phyloP scores from a whole-genome alignment of 495 filamentous ascomycete genomes.

The Xylaria sp. region DNA sequence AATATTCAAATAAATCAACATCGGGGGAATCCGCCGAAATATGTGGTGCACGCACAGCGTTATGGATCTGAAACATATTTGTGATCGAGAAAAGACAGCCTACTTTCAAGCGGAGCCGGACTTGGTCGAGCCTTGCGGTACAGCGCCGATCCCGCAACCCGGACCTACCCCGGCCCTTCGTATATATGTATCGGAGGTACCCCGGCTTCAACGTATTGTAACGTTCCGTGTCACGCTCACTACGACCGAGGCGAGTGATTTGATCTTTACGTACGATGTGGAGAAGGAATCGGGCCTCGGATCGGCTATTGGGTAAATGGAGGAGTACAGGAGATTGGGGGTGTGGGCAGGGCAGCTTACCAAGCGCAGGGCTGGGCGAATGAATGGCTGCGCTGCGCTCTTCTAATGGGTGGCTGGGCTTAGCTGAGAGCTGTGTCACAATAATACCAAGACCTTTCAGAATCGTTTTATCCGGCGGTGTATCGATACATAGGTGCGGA shows the following conservation, averaged over 20 bases:
- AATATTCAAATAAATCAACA: not conserved
- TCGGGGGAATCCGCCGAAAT: not conserved
- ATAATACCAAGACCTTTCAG: constrained; percentile 12
- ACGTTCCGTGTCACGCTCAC: constrained; percentile 16
- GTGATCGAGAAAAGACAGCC: not conserved
- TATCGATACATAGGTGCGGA: constrained; percentile 20
- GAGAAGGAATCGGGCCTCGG: not conserved
- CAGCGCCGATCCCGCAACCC: constrained; percentile 20
- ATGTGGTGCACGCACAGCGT: not conserved
- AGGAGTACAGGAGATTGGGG: not conserved
- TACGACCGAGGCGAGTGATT: not conserved
- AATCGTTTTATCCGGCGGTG: constrained; percentile 26
- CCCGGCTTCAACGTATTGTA: constrained; percentile 21
- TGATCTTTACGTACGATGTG: constrained; percentile 18
- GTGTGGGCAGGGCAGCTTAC: constrained; percentile 11
- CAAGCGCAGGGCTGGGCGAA: constrained; percentile 19
- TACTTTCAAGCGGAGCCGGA: not conserved
- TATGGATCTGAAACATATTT: not conserved
- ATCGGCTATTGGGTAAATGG: constrained; percentile 8
- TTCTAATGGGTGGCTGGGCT: constrained; percentile 24
- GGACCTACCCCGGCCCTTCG: constrained; percentile 25
- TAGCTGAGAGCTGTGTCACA: constrained; percentile 26
- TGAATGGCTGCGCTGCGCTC: constrained; percentile 12
- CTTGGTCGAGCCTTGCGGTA: not conserved
- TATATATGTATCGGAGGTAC: constrained; percentile 21